phyloP scores from a whole-genome alignment of 495 filamentous ascomycete genomes.

The Hypoxylon crocopeplum region DNA sequence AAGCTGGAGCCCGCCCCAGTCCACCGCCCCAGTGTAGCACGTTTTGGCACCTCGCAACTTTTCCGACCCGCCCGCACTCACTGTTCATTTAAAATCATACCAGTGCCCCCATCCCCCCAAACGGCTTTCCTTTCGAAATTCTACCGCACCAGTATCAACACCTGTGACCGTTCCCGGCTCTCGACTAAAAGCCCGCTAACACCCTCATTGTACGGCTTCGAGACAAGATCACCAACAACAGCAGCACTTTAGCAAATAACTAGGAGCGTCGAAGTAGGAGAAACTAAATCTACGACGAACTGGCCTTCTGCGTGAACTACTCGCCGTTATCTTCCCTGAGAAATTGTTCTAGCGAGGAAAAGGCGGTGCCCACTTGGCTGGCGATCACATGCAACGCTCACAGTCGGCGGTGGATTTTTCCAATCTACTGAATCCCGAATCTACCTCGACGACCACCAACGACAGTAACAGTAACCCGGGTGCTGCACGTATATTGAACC shows the following conservation, averaged over 20 bases:
- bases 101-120: constrained; percentile 42
- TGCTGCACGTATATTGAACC: constrained; percentile 19
- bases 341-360: constrained; percentile 27
- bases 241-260: too few species aligned
- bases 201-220: constrained; percentile 5
- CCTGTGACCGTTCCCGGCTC: constrained; percentile 26
- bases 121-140: constrained; percentile 38
- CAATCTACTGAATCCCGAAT: constrained; percentile 76
- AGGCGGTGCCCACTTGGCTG: constrained; percentile 42
- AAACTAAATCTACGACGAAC: too few species aligned
- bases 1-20: too few species aligned
- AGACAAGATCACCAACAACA: constrained; percentile 7
- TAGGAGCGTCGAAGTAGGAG: too few species aligned
- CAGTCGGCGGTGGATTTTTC: constrained; percentile 77
- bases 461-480: constrained; percentile 33
- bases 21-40: constrained; percentile 36
- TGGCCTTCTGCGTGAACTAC: too few species aligned
- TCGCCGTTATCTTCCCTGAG: constrained; percentile 2
- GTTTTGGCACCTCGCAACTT: constrained; percentile 35
- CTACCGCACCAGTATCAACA: constrained; percentile 37
- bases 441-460: constrained; percentile 43
- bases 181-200: constrained; percentile 32
- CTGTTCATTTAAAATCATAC: constrained; percentile 46
- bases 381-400: constrained; percentile 75
- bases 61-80: constrained; percentile 41